phyloP scores from a whole-genome alignment of 2,329 filamentous ascomycete genomes.

The Coniochaeta hoffmannii region DNA sequence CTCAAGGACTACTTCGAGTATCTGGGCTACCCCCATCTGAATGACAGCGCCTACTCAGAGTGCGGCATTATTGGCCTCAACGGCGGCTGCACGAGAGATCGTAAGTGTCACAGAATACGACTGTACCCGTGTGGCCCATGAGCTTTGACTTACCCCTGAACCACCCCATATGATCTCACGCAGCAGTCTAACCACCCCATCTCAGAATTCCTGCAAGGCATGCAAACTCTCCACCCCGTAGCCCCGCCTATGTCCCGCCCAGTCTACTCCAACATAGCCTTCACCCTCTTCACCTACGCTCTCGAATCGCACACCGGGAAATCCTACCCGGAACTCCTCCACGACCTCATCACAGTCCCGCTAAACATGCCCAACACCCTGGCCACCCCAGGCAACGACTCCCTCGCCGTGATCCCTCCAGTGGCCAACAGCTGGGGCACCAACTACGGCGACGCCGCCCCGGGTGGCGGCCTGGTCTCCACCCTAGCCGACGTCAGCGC shows the following conservation, averaged over 20 bases:
- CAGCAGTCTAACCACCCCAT: too few relatives aligned
- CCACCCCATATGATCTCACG: too few relatives aligned
- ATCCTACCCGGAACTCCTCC: constrained; percentile 15
- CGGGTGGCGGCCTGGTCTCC: constrained; percentile 15
- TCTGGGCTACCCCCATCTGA: constrained; percentile 28
- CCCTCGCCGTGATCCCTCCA: constrained; percentile 14
- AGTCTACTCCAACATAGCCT: constrained; percentile 33
- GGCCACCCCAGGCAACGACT: constrained; percentile 9
- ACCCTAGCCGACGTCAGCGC: constrained; percentile 11
- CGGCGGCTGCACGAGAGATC: constrained; percentile 21
- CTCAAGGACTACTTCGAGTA: constrained; percentile 24
- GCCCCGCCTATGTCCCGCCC: constrained; percentile 23
- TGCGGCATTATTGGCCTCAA: constrained; percentile 29
- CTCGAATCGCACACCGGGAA: constrained; percentile 22
- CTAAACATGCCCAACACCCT: constrained; percentile 12
- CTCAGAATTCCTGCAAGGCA: constrained; percentile 23
- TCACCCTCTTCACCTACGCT: constrained; percentile 26
- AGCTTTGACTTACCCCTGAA: background rate
- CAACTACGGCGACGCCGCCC: constrained; percentile 11
- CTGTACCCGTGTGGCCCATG: background rate
- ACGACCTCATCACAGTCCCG: constrained; percentile 8
- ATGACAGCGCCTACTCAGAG: constrained; percentile 23
- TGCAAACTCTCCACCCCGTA: constrained; percentile 22
- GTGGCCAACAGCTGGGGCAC: constrained; percentile 13
- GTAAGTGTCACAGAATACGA: constrained; percentile 13